These are phyloP conservation scores for Cyclanthera cordifolia DNA, from an alignment of 306 rosid genomes.

Conservation along the genomic window DNA sequence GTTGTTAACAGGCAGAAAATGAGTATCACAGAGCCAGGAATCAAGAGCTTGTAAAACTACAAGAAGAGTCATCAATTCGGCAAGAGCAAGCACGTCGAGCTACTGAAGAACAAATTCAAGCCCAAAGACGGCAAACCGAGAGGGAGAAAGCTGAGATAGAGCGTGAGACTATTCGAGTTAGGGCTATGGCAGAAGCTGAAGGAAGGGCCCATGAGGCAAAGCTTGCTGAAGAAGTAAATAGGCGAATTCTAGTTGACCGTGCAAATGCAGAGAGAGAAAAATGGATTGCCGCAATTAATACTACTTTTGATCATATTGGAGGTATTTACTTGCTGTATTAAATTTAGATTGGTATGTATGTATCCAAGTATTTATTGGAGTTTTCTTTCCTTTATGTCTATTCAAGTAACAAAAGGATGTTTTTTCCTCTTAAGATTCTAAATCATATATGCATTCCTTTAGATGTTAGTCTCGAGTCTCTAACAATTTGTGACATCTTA, in stretches of 20 bases:
- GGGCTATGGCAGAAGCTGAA: constrained; percentile 91
- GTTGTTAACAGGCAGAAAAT: constrained; percentile 77
- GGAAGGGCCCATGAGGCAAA: constrained; percentile 88
- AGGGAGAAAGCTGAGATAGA: constrained; percentile 91
- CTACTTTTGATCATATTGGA: constrained; percentile 95
- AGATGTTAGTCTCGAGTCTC: no score
- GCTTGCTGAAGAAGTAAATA: constrained; percentile 77
- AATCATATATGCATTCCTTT: background rate
- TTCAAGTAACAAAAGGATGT: background rate
- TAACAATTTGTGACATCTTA: background rate
- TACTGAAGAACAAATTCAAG: constrained; percentile 91
- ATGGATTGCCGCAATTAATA: constrained; percentile 90
- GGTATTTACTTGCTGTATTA: constrained; percentile 35
- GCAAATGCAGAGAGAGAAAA: constrained; percentile 93
- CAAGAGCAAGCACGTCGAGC: constrained; percentile 90
- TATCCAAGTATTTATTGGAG: background rate
- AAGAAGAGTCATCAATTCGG: constrained; percentile 87
- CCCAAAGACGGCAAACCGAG: constrained; percentile 77
- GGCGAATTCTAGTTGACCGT: constrained; percentile 63
- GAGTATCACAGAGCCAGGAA: constrained; percentile 77
- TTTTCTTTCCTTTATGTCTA: background rate
- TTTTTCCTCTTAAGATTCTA: background rate
- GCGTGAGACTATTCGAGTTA: constrained; percentile 77
- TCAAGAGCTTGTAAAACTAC: constrained; percentile 83
- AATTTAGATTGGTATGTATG: background rate